Conservation (phyloP, 1,284 basidiomycete genomes). For the Ganoderma meredithae region DNA sequence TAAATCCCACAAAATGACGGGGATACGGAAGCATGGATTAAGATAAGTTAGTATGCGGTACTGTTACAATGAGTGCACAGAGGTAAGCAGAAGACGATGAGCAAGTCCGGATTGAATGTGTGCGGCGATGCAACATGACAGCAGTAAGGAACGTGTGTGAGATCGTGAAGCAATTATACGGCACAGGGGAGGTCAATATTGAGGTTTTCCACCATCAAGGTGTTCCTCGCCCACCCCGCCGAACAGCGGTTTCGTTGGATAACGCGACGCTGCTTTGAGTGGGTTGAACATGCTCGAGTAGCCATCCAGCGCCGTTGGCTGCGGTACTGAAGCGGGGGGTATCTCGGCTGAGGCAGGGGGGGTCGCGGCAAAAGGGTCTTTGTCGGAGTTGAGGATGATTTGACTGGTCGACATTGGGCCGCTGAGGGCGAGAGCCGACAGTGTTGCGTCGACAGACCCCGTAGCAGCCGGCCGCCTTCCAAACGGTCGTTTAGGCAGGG, state of each 20-base stretch:
- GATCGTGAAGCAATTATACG: background rate
- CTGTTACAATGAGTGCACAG: conserved; percentile 23
- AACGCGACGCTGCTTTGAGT: conserved; percentile 26
- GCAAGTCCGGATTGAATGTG: conserved; percentile 3
- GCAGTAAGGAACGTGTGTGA: background rate
- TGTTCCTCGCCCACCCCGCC: conserved; percentile 15
- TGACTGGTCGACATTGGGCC: conserved; percentile 13
- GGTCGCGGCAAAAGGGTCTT: conserved; percentile 27
- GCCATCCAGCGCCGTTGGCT: conserved; percentile 23
- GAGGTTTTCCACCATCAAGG: background rate
- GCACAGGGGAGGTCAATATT: background rate
- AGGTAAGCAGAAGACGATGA: conserved; percentile 15
- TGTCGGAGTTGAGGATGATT: conserved; percentile 15
- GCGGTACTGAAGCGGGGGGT: conserved; percentile 10
- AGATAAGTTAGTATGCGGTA: conserved; percentile 21
- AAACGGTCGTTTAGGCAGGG: conserved; percentile 14
- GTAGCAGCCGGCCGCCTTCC: conserved; percentile 21
- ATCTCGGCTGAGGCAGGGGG: conserved; percentile 21
- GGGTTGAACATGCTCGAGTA: conserved; percentile 32
- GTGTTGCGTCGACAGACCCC: conserved; percentile 29
- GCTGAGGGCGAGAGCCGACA: conserved; percentile 21
- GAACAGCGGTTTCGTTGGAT: conserved; percentile 27
- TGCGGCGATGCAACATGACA: conserved; percentile 19
- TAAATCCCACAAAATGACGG: background rate
- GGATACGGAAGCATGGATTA: conserved; percentile 6